phyloP scores from a whole-genome alignment of 176 grass and related monocot genomes.

The Lolium multiflorum region DNA sequence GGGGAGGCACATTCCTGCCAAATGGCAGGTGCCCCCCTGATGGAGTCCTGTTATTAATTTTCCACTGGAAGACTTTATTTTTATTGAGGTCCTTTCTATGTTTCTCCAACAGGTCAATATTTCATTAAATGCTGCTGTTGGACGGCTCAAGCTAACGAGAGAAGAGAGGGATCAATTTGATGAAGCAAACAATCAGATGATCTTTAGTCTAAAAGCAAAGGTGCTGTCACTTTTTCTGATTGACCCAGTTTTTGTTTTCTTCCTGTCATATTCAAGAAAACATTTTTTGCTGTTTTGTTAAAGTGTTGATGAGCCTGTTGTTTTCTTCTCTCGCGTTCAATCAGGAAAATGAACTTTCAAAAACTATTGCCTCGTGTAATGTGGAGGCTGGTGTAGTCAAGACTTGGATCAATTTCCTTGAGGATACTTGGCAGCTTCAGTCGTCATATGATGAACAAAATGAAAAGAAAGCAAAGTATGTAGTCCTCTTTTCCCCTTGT shows the following conservation, averaged over 20 bases:
- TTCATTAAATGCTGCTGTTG: slow-evolving; percentile 69
- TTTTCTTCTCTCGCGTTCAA: slow-evolving; percentile 31
- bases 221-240: slow-evolving; percentile 50
- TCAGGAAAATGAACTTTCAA: slow-evolving; percentile 91
- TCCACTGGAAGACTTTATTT: background rate
- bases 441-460: slow-evolving; percentile 79
- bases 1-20: background rate
- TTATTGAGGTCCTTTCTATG: slow-evolving; percentile 28
- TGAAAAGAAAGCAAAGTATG: slow-evolving; percentile 75
- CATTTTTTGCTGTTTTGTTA: slow-evolving; percentile 34
- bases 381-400: slow-evolving; percentile 83
- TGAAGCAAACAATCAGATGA: slow-evolving; percentile 92
- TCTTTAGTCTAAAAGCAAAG: slow-evolving; percentile 84
- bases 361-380: slow-evolving; percentile 91
- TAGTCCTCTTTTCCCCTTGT: background rate
- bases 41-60: slow-evolving; percentile 7
- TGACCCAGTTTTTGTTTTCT: slow-evolving; percentile 28
- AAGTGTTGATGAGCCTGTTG: slow-evolving; percentile 25
- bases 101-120: slow-evolving; percentile 68
- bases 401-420: slow-evolving; percentile 97
- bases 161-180: slow-evolving; percentile 99
- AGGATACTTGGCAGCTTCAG: slow-evolving; percentile 96
- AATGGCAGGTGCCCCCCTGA: background rate
- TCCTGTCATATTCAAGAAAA: slow-evolving; percentile 28
- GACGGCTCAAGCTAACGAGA: slow-evolving; percentile 81